Evolutionary conservation across 2,329 filamentous ascomycete genomes (phyloP), one percentile per base, ranked within the genome.

Genomic region (Fusarium sp.): DNA sequence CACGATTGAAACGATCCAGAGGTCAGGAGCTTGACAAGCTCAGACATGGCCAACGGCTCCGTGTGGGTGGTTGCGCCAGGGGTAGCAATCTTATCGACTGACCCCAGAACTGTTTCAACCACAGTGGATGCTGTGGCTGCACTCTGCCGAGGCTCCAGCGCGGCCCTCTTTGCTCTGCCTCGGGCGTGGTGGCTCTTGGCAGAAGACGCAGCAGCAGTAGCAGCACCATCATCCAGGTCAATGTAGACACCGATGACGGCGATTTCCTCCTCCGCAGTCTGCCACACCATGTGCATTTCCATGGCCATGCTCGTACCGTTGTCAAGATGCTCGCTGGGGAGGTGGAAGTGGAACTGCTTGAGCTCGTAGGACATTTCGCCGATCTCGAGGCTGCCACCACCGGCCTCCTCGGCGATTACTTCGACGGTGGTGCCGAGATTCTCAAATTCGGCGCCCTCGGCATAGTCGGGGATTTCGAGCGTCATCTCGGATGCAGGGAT

Each of bases 261-360:
- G 17, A 83, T 68, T 22, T 78, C 35, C 2, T 65, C 50, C 8
- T 66, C 73, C 0, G 58, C 66, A 2, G 75, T 74, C 54, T 79
- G 62, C 78, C 79, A 81, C 22, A 81, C 80, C 74, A 81, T 78
- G 58, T 81, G 78, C 70, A 78, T 74, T 76, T 83, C 72, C 80
- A 80, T 80, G 9, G 79, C 77, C 63, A 73, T 73, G 40, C 78
- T 80, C 9, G 72, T 74, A 30, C 84, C 79, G 79, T 84, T 74
- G 76, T 90, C 82, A 37, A 86, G 84, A 73, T 91, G 90, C 82
- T 91, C 90, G 52, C 87, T 88, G 1, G 90, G 89, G 0, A 88
- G 87, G 79, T 91, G 90, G 81, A 91, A 89, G 79, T 91, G 89
- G 81, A 90, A 90, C 75, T 91, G 89, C 40, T 81, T 81, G 20